Conservation (phyloP, 1,284 basidiomycete species). For the Boletus mariae region DNA sequence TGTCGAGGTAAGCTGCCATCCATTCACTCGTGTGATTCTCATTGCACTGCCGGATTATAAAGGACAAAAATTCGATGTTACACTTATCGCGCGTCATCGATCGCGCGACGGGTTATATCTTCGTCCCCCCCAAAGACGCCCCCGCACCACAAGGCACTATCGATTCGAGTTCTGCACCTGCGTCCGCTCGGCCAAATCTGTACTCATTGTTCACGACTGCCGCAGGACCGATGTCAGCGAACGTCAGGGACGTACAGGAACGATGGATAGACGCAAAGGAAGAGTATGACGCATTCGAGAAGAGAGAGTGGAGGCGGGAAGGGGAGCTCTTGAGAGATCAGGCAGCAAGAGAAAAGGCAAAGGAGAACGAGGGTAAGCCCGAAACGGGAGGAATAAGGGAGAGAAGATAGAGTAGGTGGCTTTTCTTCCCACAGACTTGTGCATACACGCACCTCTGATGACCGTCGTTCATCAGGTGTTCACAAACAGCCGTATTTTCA, state of each 20-base stretch:
- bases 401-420: slow-evolving; percentile 22
- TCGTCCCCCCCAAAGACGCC: slow-evolving; percentile 59
- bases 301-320: slow-evolving; percentile 64
- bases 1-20: slow-evolving; percentile 65
- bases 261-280: slow-evolving; percentile 81
- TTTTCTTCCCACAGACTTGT: neutral
- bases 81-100: slow-evolving; percentile 80
- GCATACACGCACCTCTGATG: neutral
- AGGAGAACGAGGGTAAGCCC: slow-evolving; percentile 3
- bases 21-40: neutral
- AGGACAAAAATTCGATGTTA: slow-evolving; percentile 94
- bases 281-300: slow-evolving; percentile 77
- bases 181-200: slow-evolving; percentile 51
- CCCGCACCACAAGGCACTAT: slow-evolving; percentile 52
- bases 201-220: slow-evolving; percentile 68
- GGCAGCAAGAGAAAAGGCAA: slow-evolving; percentile 15
- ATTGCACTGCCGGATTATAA: neutral
- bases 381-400: slow-evolving; percentile 25
- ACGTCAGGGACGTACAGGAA: slow-evolving; percentile 82
- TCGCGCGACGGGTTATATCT: slow-evolving; percentile 86
- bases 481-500: neutral
- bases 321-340: slow-evolving; percentile 38
- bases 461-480: too few species aligned
- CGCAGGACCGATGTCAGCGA: slow-evolving; percentile 49
- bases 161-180: slow-evolving; percentile 40